Percentiles rank a stretch among this genome's conserved stretches.
Evolutionary conservation across 805 yeast genomes (phyloP).

Genomic region (Suhomyces prunicola): DNA sequence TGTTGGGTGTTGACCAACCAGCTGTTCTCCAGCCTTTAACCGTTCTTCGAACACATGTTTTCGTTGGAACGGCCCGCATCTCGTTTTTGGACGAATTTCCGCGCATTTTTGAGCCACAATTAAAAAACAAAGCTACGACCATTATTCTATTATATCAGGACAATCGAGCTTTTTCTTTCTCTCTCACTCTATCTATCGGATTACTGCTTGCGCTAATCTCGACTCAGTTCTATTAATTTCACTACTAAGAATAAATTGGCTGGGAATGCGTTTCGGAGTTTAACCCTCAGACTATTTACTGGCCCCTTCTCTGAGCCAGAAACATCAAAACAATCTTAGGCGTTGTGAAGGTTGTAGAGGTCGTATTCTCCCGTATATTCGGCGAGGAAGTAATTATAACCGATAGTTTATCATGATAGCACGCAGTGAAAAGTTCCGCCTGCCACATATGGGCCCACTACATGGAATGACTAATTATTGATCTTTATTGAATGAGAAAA

Average conservation of each 20-base stretch:
- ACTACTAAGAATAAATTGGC: too few species aligned
- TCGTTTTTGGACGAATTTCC: background rate
- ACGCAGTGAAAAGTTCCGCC: background rate
- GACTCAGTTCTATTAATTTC: background rate
- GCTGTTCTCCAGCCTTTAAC: too few species aligned
- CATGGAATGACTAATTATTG: background rate
- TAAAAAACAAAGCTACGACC: background rate
- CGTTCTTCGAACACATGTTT: too few species aligned
- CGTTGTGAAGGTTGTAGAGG: too few species aligned
- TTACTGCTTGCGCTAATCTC: background rate
- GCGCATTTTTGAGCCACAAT: background rate
- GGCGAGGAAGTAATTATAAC: background rate
- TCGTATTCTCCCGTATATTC: too few species aligned
- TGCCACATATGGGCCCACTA: background rate
- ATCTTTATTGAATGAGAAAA: background rate
- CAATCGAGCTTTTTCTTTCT: background rate
- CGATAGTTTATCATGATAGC: background rate
- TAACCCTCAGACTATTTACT: too few species aligned
- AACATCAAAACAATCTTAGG: too few species aligned
- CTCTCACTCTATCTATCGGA: background rate
- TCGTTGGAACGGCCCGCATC: background rate
- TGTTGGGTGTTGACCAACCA: too few species aligned
- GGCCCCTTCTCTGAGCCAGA: too few species aligned
- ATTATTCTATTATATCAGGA: background rate
- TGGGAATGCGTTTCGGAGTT: too few species aligned